Conservation (phyloP, 495 filamentous ascomycete species). For the Aspergillus bridgeri region DNA sequence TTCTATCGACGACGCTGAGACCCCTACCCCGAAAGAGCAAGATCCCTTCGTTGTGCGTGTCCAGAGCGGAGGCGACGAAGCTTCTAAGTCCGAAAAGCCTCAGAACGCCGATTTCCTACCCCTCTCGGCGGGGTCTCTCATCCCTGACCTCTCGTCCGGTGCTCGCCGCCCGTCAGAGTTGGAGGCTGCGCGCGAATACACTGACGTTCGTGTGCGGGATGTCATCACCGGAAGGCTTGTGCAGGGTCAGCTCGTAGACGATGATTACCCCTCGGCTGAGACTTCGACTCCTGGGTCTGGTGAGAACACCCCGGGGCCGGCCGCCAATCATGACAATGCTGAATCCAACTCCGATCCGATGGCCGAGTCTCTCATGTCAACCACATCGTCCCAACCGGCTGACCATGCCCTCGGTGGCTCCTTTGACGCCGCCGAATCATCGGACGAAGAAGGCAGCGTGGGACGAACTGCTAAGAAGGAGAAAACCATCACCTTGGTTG, state of each 20-base stretch:
- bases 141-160: slow-evolving; percentile 35
- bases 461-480: slow-evolving; percentile 67
- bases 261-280: slow-evolving; percentile 76
- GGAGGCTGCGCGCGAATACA: slow-evolving; percentile 64
- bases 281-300: slow-evolving; percentile 61
- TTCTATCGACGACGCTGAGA: slow-evolving; percentile 35
- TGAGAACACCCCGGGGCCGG: slow-evolving; percentile 38
- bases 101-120: slow-evolving; percentile 6
- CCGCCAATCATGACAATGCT: slow-evolving; percentile 32
- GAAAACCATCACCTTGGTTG: slow-evolving; percentile 93
- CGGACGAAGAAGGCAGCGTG: slow-evolving; percentile 85
- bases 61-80: slow-evolving; percentile 19
- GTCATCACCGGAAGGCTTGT: slow-evolving; percentile 88
- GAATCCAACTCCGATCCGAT: slow-evolving; percentile 58
- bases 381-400: slow-evolving; percentile 47
- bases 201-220: slow-evolving; percentile 81
- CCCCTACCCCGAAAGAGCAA: slow-evolving; percentile 23
- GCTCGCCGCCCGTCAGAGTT: slow-evolving; percentile 42
- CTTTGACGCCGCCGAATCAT: slow-evolving; percentile 70
- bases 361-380: slow-evolving; percentile 63
- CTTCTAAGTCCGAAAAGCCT: slow-evolving; percentile 11
- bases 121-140: slow-evolving; percentile 16
- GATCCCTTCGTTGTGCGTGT: slow-evolving; percentile 33
- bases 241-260: slow-evolving; percentile 95
- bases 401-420: slow-evolving; percentile 77